Evolutionary conservation across 805 yeast genomes (phyloP).

Genomic region (Saturnispora diversa): DNA sequence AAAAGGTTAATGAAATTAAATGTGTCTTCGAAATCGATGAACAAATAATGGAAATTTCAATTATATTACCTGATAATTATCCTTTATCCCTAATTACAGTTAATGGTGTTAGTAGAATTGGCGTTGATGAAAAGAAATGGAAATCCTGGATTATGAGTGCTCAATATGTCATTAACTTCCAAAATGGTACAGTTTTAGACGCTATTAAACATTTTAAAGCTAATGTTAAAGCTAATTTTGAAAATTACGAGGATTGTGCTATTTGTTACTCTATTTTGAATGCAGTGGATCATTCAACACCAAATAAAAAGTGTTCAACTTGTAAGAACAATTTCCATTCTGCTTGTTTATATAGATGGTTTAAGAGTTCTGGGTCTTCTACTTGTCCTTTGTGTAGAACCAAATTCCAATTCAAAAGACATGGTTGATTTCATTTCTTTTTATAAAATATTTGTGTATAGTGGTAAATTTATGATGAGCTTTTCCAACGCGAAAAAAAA

Average conservation of each 20-base stretch:
- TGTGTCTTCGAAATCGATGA: slow-evolving; percentile 77
- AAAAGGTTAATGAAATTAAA: slow-evolving; percentile 56
- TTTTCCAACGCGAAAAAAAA: background rate
- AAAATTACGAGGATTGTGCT: slow-evolving; percentile 95
- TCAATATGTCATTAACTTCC: slow-evolving; percentile 68
- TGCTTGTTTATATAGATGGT: slow-evolving; percentile 95
- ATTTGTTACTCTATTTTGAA: slow-evolving; percentile 90
- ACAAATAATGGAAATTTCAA: slow-evolving; percentile 71
- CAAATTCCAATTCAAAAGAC: slow-evolving; percentile 29
- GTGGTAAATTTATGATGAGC: no score
- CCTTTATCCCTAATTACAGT: slow-evolving; percentile 74
- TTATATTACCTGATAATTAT: slow-evolving; percentile 63
- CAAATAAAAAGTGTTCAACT: slow-evolving; percentile 79
- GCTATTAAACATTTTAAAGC: slow-evolving; percentile 61
- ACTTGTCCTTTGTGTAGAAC: slow-evolving; percentile 91
- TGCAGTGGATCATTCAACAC: slow-evolving; percentile 78
- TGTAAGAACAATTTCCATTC: slow-evolving; percentile 94
- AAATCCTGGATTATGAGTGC: slow-evolving; percentile 91
- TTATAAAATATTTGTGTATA: background rate
- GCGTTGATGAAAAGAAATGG: slow-evolving; percentile 90
- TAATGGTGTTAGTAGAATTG: slow-evolving; percentile 70
- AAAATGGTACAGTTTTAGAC: slow-evolving; percentile 63
- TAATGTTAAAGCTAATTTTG: slow-evolving; percentile 77
- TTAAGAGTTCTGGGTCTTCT: slow-evolving; percentile 83
- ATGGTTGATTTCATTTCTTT: slow-evolving; percentile 12